These are phyloP conservation scores for Pouteria glomerata DNA, from an alignment of 148 eudicot genomes.

Conservation along the genomic window DNA sequence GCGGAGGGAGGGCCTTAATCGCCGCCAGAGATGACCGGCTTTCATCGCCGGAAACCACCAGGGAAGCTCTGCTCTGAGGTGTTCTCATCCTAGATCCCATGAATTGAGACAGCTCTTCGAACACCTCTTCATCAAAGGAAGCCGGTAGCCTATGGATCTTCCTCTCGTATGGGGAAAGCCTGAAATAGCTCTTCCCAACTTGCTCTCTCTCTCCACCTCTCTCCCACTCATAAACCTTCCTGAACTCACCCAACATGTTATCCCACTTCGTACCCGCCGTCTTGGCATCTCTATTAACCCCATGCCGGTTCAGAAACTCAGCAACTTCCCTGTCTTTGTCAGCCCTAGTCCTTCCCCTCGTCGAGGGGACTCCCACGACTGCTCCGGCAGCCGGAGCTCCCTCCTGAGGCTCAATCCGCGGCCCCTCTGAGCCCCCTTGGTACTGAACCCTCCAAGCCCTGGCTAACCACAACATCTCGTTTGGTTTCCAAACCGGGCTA, in stretches of 20 bases:
- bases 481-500: constrained; percentile 86
- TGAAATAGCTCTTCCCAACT: constrained; percentile 64
- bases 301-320: constrained; percentile 51
- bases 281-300: constrained; percentile 67
- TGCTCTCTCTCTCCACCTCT: constrained; percentile 66
- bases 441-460: constrained; percentile 70
- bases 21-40: constrained; percentile 7
- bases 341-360: constrained; percentile 64
- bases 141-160: constrained; percentile 73
- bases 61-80: not conserved
- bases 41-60: constrained; percentile 14
- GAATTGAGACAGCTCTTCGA: constrained; percentile 75
- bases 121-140: constrained; percentile 82
- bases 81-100: constrained; percentile 73
- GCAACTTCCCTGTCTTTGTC: constrained; percentile 79
- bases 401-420: not conserved
- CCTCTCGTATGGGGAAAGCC: constrained; percentile 69
- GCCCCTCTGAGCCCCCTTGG: constrained; percentile 30
- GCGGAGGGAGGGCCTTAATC: constrained; percentile 30
- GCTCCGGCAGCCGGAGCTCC: not conserved
- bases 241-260: constrained; percentile 84
- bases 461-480: constrained; percentile 77
- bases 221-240: constrained; percentile 88
- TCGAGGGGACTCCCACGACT: not conserved
- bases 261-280: constrained; percentile 93